These are phyloP conservation scores for Fusarium concolor DNA, from an alignment of 2,329 filamentous ascomycete genomes.

Conservation along the genomic window DNA sequence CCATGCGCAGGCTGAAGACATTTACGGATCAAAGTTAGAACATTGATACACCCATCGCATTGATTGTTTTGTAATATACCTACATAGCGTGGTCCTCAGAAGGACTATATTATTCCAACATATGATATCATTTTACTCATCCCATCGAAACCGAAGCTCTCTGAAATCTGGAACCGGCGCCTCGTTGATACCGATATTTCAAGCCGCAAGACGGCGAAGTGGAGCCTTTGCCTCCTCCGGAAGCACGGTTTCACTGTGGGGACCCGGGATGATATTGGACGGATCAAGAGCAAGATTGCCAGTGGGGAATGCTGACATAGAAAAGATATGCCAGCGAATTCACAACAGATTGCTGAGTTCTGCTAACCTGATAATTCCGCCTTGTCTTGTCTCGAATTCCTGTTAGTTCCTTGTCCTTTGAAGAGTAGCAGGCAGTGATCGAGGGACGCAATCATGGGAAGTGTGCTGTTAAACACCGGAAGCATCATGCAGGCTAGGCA, in stretches of 20 bases:
- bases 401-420: neutral
- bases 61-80: slow-evolving; percentile 33
- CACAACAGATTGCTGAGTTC: neutral
- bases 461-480: neutral
- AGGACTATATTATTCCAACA: slow-evolving; percentile 5
- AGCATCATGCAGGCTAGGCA: slow-evolving; percentile 11
- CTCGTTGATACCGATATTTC: neutral
- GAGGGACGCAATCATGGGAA: slow-evolving; percentile 24
- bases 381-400: too few species aligned
- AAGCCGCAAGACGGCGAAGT: slow-evolving; percentile 32
- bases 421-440: slow-evolving; percentile 32
- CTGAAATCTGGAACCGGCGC: neutral
- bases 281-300: slow-evolving; percentile 8
- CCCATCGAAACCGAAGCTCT: neutral
- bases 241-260: slow-evolving; percentile 16
- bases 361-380: neutral
- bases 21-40: slow-evolving; percentile 42
- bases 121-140: neutral
- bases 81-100: slow-evolving; percentile 25
- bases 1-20: slow-evolving; percentile 43
- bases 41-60: slow-evolving; percentile 33
- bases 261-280: neutral
- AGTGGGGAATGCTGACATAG: slow-evolving; percentile 11
- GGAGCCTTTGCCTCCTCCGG: slow-evolving; percentile 18
- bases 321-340: neutral